Evolutionary conservation across 306 rosid species (phyloP), one percentile per base, ranked within the genome.

Genomic region (Morella rubra): DNA sequence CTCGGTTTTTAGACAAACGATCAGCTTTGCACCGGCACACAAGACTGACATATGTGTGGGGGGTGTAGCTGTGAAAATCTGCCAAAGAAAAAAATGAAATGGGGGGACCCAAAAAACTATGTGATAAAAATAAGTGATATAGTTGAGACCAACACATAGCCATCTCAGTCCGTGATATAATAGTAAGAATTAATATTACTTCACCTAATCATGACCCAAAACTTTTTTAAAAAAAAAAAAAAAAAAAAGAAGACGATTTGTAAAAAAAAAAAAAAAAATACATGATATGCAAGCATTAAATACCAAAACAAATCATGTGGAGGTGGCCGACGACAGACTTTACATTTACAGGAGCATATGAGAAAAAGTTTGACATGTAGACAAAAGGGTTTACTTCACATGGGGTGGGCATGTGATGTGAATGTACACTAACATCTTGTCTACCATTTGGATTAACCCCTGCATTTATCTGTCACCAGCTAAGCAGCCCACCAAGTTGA

Each of bases 381-480:
- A 93, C 93, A 91, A 91, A 89, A 89, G 93, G 88, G 81, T 84
- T 81, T 84, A 75, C 80, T 87, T 93, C 86, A 96, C 90, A 90
- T 96, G 92, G 59, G 85, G 78, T 76, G 82, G 83, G 87, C 96
- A 88, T 90, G 96, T 88, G 93, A 85, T 86, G 91, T 88, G 93
- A 88, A 87, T 90, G 89, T 74, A 87, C 90, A 86, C 83, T 84
- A 84, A 74, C 96, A 86, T 83, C 55, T 82, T 86, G 93, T 92
- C 92, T 87, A 79, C 96, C 97, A 90, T 91, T 97, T 93, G 97
- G 85, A 83, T 87, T 90, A 80, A 90, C 88, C 87, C 90, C 77
- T 79, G 59, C 64, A 84, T 89, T 90, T 85, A 87, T 90, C 96
- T 90, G 93, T 73, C 93, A 85, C 88, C 96, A 91, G 96, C 97